Conservation (phyloP, 2,329 filamentous ascomycete species). For the Coniella vitis region DNA sequence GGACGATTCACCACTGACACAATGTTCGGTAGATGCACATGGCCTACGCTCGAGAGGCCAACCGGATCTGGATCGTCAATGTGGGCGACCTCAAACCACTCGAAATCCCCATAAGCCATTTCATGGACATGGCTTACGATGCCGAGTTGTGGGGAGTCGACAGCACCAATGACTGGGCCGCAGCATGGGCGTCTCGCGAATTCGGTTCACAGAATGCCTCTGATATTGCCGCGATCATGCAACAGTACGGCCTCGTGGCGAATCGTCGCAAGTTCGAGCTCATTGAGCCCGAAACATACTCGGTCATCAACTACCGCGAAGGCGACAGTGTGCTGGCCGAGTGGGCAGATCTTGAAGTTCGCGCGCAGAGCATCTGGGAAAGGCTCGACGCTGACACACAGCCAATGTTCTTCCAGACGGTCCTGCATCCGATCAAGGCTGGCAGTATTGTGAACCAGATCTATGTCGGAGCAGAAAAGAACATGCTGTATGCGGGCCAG, state of each 20-base stretch:
- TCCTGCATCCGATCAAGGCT: constrained; percentile 53
- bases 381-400: constrained; percentile 41
- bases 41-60: constrained; percentile 50
- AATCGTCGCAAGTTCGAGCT: constrained; percentile 57
- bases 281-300: constrained; percentile 51
- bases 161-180: constrained; percentile 49
- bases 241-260: constrained; percentile 49
- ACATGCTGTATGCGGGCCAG: constrained; percentile 46
- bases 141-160: constrained; percentile 48
- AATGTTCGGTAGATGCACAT: constrained; percentile 43
- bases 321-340: constrained; percentile 49
- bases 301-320: constrained; percentile 57
- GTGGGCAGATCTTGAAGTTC: constrained; percentile 45
- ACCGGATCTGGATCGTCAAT: constrained; percentile 60
- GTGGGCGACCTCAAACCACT: constrained; percentile 60
- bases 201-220: constrained; percentile 43
- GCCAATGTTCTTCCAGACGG: constrained; percentile 56
- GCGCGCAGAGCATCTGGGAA: constrained; percentile 51
- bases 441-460: constrained; percentile 51
- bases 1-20: neutral
- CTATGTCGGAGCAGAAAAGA: constrained; percentile 42
- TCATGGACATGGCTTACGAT: constrained; percentile 62
- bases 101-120: constrained; percentile 60
- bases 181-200: constrained; percentile 44
- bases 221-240: constrained; percentile 43